Base-by-base conservation (phyloP, 345 rosid species). In the Salix arbutifolia region DNA sequence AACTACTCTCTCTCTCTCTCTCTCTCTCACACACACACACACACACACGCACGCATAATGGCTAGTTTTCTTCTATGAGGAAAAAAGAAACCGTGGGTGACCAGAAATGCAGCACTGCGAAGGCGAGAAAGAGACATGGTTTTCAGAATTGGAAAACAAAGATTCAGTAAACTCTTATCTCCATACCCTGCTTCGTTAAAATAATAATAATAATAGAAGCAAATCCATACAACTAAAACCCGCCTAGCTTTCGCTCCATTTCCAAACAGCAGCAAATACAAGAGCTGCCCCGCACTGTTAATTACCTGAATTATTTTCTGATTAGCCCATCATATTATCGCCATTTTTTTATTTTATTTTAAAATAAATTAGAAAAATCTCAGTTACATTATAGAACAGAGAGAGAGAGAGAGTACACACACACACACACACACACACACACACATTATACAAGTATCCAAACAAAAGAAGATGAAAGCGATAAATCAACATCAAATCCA, bases 401-500 rank as follows among this genome's bases (percentile, higher is more conserved):
- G 44, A 40, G 44, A 40, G 40, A 7, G 40, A 35, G 38, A 4
- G 37, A 35, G 37, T 28, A n/a, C n/a, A n/a, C n/a, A n/a, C n/a
- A n/a, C n/a, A n/a, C 30, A 2, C 28, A 4, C 33, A 3, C 31
- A 31, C 33, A 31, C 35, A 33, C 5, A 0, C 35, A 33, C 35
- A 33, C 37, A 33, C 6, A 33, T 46, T 46, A 69, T 3, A 40
- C 58, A 65, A 64, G n/a, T 16, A 30, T 46, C 60, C 17, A 17
- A 4, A 52, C 56, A 8, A 17, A 67, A 68, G 19, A 52, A 56
- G 72, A n/a, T 46, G 42, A 33, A 30, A 66, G 33, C 2, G 69
- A 30, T 28, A 69, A 30, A 68, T 38, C 17, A 76, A 58, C 50
- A 76, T 28, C 68, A 76, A 68, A 38, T 76, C 67, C 31, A 65